Evolutionary conservation across 106 monocot species (phyloP).

Genomic region (Agapanthus africanus): DNA sequence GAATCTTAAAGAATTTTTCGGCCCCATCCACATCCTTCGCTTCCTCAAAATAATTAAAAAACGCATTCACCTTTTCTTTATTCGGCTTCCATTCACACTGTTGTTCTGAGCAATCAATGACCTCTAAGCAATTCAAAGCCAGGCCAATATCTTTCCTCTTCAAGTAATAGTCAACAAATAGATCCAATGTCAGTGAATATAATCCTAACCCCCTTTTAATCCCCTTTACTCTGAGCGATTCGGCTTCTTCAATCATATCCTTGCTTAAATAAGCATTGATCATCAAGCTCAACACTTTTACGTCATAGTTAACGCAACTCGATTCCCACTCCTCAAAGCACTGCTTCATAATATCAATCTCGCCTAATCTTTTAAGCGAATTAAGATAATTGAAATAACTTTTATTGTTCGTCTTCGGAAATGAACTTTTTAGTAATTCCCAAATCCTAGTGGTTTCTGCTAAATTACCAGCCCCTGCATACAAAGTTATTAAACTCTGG

Average conservation of each 20-base stretch:
- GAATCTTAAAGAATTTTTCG: conserved; percentile 16
- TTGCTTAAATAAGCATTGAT: conserved; percentile 42
- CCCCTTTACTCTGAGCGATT: conserved; percentile 24
- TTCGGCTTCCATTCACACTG: conserved; percentile 18
- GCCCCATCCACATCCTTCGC: conserved; percentile 19
- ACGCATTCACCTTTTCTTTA: conserved; percentile 14
- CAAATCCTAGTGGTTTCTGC: conserved; percentile 48
- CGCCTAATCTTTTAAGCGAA: conserved; percentile 38
- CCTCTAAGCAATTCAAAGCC: conserved; percentile 22
- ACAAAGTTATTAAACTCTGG: conserved; percentile 46
- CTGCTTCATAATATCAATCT: conserved; percentile 30
- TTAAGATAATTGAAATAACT: conserved; percentile 36
- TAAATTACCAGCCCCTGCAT: conserved; percentile 42
- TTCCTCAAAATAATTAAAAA: conserved; percentile 21
- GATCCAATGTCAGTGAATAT: conserved; percentile 32
- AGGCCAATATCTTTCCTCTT: conserved; percentile 9
- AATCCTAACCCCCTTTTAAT: conserved; percentile 22
- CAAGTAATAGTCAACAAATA: conserved; percentile 45
- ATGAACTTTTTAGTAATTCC: conserved; percentile 38
- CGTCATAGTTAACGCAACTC: conserved; percentile 15
- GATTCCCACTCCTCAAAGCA: conserved; percentile 52
- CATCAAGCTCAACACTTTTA: conserved; percentile 34
- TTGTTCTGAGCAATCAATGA: conserved; percentile 1
- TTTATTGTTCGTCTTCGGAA: conserved; percentile 43
- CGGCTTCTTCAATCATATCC: conserved; percentile 34